Evolutionary conservation across 1,284 basidiomycete species (phyloP).

Genomic region (Ganoderma sinense): DNA sequence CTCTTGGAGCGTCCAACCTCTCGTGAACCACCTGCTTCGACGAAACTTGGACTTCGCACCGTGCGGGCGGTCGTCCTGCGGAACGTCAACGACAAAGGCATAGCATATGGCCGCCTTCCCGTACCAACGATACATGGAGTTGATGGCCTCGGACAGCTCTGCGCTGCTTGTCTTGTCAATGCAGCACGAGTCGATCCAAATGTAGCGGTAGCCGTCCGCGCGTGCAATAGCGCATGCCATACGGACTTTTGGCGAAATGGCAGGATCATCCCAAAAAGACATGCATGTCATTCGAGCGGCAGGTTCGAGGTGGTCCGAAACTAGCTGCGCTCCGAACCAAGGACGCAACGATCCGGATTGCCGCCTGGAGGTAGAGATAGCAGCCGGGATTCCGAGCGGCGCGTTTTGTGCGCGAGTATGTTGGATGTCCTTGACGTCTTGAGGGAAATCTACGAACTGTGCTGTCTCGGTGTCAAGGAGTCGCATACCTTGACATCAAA

Average conservation of each 20-base stretch:
- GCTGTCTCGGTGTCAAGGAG: not conserved
- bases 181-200: not conserved
- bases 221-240: not conserved
- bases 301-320: not conserved
- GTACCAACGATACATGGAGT: not conserved
- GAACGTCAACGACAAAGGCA: not conserved
- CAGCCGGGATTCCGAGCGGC: not conserved
- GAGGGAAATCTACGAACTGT: not conserved
- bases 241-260: not conserved
- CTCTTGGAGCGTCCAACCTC: not conserved
- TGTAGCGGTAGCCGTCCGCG: not conserved
- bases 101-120: not conserved
- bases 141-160: not conserved
- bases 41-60: not conserved
- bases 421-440: not conserved
- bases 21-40: not conserved
- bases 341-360: not conserved
- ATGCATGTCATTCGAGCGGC: not conserved
- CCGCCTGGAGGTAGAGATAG: not conserved
- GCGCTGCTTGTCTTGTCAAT: not conserved
- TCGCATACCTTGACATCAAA: not conserved
- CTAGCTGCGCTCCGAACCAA: not conserved
- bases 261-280: not conserved
- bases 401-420: not conserved
- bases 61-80: not conserved